phyloP scores from a whole-genome alignment of 768 basidiomycete genomes.

The Naganishia kalamii region DNA sequence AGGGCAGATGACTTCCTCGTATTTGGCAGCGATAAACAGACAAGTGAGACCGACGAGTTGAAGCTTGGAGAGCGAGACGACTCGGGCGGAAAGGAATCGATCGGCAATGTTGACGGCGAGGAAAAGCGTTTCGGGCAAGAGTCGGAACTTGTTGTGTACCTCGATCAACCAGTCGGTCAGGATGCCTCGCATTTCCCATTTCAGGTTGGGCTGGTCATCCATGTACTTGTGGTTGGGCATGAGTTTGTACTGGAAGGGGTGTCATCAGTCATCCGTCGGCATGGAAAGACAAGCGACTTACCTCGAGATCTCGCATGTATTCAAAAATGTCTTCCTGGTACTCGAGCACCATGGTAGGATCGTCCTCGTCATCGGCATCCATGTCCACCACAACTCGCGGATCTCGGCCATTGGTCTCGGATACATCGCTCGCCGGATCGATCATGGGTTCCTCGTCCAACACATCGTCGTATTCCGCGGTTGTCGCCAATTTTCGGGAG shows the following conservation, averaged over 20 bases:
- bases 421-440: slow-evolving; percentile 30
- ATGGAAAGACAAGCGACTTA: slow-evolving; percentile 42
- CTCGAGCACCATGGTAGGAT: slow-evolving; percentile 94
- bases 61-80: slow-evolving; percentile 72
- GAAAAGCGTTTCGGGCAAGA: slow-evolving; percentile 86
- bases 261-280: not conserved
- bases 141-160: slow-evolving; percentile 75
- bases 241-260: slow-evolving; percentile 56
- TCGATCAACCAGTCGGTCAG: slow-evolving; percentile 91
- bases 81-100: slow-evolving; percentile 61
- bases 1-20: slow-evolving; percentile 85
- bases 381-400: slow-evolving; percentile 72
- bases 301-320: slow-evolving; percentile 82
- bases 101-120: slow-evolving; percentile 76
- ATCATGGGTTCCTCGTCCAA: slow-evolving; percentile 34
- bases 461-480: slow-evolving; percentile 45
- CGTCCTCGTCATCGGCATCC: slow-evolving; percentile 82
- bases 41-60: slow-evolving; percentile 85
- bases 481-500: not conserved
- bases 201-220: slow-evolving; percentile 68
- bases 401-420: slow-evolving; percentile 49
- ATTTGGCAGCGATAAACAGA: slow-evolving; percentile 82
- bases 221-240: slow-evolving; percentile 83
- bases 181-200: slow-evolving; percentile 82
- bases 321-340: slow-evolving; percentile 90